Conservation (phyloP, 2,329 filamentous ascomycete genomes). For the Rhynchosporium secalis region DNA sequence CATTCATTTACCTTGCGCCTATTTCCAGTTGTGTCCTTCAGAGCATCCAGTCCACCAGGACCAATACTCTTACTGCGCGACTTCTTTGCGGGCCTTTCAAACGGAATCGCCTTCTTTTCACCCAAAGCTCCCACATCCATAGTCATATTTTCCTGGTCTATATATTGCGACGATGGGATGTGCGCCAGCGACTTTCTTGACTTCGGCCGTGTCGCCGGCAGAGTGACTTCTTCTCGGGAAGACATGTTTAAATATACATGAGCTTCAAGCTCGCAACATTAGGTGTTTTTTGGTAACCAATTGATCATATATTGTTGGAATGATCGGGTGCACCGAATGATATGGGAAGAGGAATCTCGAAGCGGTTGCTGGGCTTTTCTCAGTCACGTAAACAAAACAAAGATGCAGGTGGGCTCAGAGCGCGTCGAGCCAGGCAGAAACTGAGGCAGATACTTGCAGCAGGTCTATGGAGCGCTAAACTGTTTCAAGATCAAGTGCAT, state of each 20-base stretch:
- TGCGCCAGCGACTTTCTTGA: slow-evolving; percentile 73
- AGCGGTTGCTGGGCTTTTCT: slow-evolving; percentile 21
- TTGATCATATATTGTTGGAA: slow-evolving; percentile 16
- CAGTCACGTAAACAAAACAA: slow-evolving; percentile 33
- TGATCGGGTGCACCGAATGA: slow-evolving; percentile 14
- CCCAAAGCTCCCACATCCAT: slow-evolving; percentile 57
- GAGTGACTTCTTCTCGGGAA: slow-evolving; percentile 47
- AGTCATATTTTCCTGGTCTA: slow-evolving; percentile 79
- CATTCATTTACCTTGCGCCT: slow-evolving; percentile 67
- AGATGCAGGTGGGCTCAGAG: slow-evolving; percentile 3
- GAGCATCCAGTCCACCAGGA: slow-evolving; percentile 81
- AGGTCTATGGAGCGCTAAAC: not conserved
- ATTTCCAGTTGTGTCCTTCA: slow-evolving; percentile 75
- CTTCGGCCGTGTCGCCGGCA: slow-evolving; percentile 53
- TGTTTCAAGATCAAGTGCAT: not conserved
- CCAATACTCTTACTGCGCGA: slow-evolving; percentile 95
- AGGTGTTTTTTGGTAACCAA: slow-evolving; percentile 13
- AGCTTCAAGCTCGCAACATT: slow-evolving; percentile 25
- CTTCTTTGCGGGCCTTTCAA: slow-evolving; percentile 52
- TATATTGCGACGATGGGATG: slow-evolving; percentile 52
- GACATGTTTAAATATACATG: slow-evolving; percentile 41
- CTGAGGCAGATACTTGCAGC: slow-evolving; percentile 5
- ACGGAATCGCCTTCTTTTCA: slow-evolving; percentile 32
- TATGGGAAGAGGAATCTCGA: slow-evolving; percentile 14
- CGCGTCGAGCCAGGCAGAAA: slow-evolving; percentile 22